Base-by-base conservation (phyloP, 1,284 basidiomycete genomes). In the Trametes sp. region DNA sequence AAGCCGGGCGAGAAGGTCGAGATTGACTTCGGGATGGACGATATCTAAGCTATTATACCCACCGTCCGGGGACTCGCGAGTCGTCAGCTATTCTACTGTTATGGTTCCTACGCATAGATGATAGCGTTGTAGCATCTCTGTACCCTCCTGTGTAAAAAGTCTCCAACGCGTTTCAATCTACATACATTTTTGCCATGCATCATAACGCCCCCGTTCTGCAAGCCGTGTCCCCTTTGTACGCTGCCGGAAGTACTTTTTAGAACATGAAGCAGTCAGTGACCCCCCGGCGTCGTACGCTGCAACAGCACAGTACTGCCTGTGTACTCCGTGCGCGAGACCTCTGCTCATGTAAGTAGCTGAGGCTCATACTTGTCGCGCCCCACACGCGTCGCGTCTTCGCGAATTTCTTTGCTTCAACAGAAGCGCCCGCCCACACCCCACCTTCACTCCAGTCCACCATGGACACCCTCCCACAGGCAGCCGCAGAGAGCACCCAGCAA, bases 1-100 rank as follows among this genome's bases (percentile, higher is more conserved):
- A 94, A 98, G 79, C 97, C 98, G 0, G 98, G 98, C 58, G 95
- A 98, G 82, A 96, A 98, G 82, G 95, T 98, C 45, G 90, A 96
- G 81, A 92, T 93, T 74, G 87, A 89, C 74, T 84, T 95, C 65
- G 87, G 84, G 58, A 92, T 92, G 87, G 95, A 96, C 76, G 95
- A 97, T 76, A 87, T 96, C 68, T 96, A 52, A 80, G 54, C 54
- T 42, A 41, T 59, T 63, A 70, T 68, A 70, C 63, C 60, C 62
- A 45, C 31, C 55, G 36, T 23, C 45, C 51, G 28, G 23, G n/a
- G 28, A 24, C 31, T 23, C 31, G n/a, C 21, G 38, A 21, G 33
- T 45, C 14, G 36, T 35, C 2, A 31, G 29, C 60, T 29, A 45
- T 28, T 36, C 38, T 24, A 41, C 14, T 50, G 36, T 28, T 29